These are phyloP conservation scores for Plasmodium knowlesi DNA, from an alignment of 169 alveolate genomes.

Conservation along the genomic window DNA sequence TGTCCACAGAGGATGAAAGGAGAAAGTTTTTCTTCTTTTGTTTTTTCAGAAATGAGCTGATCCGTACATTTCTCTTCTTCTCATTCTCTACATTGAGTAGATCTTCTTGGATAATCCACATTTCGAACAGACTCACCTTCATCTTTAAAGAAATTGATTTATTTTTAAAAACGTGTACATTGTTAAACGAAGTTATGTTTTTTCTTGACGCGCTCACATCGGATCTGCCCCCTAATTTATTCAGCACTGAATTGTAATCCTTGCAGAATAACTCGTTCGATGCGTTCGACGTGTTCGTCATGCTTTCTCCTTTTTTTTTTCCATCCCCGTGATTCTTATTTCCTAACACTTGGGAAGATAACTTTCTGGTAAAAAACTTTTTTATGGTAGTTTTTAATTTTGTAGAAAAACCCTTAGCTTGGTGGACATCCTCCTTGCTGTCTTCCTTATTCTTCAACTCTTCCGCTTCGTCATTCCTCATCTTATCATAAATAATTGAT, in stretches of 20 bases:
- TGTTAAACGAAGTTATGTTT: not conserved
- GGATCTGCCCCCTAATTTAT: not conserved
- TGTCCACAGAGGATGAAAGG: not conserved
- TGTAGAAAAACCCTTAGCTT: slow-evolving; percentile 29
- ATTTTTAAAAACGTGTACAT: not conserved
- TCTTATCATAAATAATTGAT: slow-evolving; percentile 1
- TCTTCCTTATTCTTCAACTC: slow-evolving; percentile 27
- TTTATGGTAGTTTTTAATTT: slow-evolving; percentile 60
- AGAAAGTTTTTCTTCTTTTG: not conserved
- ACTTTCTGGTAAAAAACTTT: slow-evolving; percentile 48
- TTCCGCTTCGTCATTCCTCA: not conserved
- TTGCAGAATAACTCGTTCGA: not conserved
- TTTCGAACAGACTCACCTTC: slow-evolving; percentile 14
- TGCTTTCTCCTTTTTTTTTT: not conserved
- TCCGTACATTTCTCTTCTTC: not conserved
- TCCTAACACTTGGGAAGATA: not conserved
- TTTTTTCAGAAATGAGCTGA: slow-evolving; percentile 35
- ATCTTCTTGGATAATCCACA: slow-evolving; percentile 65
- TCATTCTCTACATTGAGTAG: not conserved
- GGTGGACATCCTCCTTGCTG: not conserved
- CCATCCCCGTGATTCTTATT: slow-evolving; percentile 2
- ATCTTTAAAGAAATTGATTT: slow-evolving; percentile 21
- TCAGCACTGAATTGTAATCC: not conserved
- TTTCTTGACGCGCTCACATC: not conserved
- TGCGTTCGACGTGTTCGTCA: not conserved